Evolutionary conservation across 164 flowering plant species (phyloP).

Genomic region (Houttuynia cordata): DNA sequence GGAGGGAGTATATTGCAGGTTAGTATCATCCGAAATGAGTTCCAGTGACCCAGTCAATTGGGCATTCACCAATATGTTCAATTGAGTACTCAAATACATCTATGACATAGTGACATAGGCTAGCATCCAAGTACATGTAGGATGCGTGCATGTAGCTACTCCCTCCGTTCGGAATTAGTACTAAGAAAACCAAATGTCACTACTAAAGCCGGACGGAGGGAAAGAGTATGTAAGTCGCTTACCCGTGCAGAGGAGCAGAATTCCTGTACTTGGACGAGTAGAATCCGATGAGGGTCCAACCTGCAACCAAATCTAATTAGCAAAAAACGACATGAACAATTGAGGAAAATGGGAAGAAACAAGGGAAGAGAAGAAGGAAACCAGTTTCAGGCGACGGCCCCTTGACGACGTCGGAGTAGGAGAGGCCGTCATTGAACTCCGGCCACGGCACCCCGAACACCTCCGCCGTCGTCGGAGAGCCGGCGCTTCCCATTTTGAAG

Average conservation of each 20-base stretch:
- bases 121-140: too few species aligned
- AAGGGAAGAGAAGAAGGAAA: constrained; percentile 12
- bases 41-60: too few species aligned
- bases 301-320: constrained; percentile 16
- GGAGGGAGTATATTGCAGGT: too few species aligned
- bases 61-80: too few species aligned
- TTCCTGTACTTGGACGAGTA: constrained; percentile 61
- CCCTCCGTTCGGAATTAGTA: too few species aligned
- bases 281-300: constrained; percentile 41
- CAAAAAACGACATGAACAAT: background rate
- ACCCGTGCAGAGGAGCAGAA: constrained; percentile 91
- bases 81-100: too few species aligned
- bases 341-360: constrained; percentile 1
- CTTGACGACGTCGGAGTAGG: constrained; percentile 40
- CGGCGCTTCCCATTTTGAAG: background rate
- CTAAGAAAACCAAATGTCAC: too few species aligned
- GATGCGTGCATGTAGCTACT: too few species aligned
- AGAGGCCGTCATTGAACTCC: constrained; percentile 40
- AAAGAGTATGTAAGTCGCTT: constrained; percentile 1
- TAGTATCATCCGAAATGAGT: too few species aligned
- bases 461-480: background rate
- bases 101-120: too few species aligned
- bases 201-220: background rate
- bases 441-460: constrained; percentile 23
- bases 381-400: background rate